Conservation (phyloP, 208 protist genomes). For the Novymonas esmeraldas region DNA sequence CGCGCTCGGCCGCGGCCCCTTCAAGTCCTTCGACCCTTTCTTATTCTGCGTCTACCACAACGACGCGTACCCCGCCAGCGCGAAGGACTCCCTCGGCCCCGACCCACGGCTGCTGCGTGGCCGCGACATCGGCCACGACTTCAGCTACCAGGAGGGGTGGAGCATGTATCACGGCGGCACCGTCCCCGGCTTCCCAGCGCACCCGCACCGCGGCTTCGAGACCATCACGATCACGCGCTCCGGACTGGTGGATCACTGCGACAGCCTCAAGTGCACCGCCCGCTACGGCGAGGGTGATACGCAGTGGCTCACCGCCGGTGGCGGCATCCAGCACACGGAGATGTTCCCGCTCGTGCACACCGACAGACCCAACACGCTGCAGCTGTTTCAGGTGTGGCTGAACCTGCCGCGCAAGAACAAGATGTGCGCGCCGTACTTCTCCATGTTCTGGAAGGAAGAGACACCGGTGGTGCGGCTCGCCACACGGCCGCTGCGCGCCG, state of each 20-base stretch:
- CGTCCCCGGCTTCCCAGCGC: too few species aligned
- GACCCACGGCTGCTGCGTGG: conserved; percentile 32
- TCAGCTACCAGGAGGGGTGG: conserved; percentile 64
- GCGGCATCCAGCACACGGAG: conserved; percentile 89
- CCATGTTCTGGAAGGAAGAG: conserved; percentile 61
- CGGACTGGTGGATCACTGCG: conserved; percentile 82
- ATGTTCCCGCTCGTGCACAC: conserved; percentile 58
- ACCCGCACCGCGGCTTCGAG: conserved; percentile 90
- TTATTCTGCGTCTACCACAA: conserved; percentile 61
- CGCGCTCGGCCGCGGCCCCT: too few species aligned
- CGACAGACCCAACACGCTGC: conserved; percentile 41
- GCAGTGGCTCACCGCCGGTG: conserved; percentile 94
- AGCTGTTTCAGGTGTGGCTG: conserved; percentile 90
- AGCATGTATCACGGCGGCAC: conserved; percentile 83
- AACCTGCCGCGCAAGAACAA: conserved; percentile 86
- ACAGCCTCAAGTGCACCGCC: conserved; percentile 76
- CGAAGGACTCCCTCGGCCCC: conserved; percentile 31
- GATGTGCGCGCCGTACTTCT: conserved; percentile 77
- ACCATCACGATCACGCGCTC: conserved; percentile 85
- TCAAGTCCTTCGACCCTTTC: conserved; percentile 58
- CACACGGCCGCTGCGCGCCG: conserved; percentile 9
- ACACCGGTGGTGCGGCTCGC: conserved; percentile 31
- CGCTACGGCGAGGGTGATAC: conserved; percentile 76
- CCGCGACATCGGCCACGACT: conserved; percentile 64
- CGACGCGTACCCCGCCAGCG: conserved; percentile 50